Evolutionary conservation across 164 flowering plant species (phyloP).

Genomic region (Cinnamomum chago): DNA sequence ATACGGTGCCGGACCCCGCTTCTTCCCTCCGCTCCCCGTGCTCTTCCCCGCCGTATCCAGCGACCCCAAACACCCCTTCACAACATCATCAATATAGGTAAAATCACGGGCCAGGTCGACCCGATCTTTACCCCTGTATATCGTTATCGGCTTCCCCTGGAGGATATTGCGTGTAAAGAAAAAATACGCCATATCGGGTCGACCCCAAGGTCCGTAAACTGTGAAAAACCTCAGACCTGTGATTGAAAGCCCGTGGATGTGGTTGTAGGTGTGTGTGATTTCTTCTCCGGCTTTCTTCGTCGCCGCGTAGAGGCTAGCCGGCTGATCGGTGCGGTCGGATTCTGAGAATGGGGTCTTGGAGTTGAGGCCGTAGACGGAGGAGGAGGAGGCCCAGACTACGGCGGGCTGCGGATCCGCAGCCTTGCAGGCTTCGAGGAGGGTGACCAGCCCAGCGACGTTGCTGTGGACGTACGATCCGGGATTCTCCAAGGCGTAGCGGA

Average conservation of each 20-base stretch:
- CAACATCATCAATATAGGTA: conserved; percentile 21
- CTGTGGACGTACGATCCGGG: conserved; percentile 20
- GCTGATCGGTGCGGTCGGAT: conserved; percentile 19
- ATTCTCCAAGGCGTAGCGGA: conserved; percentile 22
- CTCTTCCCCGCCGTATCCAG: conserved; percentile 19
- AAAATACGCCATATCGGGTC: conserved; percentile 25
- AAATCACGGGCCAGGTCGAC: conserved; percentile 21
- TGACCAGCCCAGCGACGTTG: conserved; percentile 20
- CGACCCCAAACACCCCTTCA: conserved; percentile 20
- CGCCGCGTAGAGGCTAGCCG: conserved; percentile 19
- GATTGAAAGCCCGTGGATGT: conserved; percentile 22
- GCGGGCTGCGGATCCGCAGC: conserved; percentile 21
- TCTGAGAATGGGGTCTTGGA: conserved; percentile 22
- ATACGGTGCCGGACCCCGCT: conserved; percentile 19
- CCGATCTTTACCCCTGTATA: conserved; percentile 15
- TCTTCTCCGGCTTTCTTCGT: conserved; percentile 24
- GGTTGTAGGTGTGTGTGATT: conserved; percentile 26
- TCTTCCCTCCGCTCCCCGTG: conserved; percentile 21
- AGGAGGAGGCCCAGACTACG: conserved; percentile 23
- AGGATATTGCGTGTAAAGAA: conserved; percentile 21
- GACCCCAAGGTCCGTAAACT: conserved; percentile 24
- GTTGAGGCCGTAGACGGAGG: conserved; percentile 24
- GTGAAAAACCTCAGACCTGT: conserved; percentile 22
- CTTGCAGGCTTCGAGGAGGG: conserved; percentile 16
- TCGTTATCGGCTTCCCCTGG: conserved; percentile 21